Base-by-base conservation (phyloP, 2,329 filamentous ascomycete genomes). In the Grosmannia penicillata region DNA sequence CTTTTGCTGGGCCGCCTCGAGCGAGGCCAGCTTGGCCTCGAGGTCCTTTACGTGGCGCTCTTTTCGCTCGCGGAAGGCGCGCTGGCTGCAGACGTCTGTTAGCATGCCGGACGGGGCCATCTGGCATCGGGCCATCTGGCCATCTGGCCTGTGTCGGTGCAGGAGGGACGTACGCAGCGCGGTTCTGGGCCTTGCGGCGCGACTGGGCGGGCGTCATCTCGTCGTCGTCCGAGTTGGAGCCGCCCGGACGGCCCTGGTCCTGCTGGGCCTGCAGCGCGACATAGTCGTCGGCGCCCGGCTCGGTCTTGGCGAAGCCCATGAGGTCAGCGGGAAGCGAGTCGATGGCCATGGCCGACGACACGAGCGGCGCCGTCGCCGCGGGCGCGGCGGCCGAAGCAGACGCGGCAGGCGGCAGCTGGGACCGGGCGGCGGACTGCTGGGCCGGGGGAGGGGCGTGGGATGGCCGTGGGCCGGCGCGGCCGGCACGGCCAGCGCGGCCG, bases 31-130 rank as follows among this genome's bases (percentile, higher is more conserved):
- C 56, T 93, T 91, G 41, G 76, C 73, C 59, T 96, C 87, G 19
- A 96, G 77, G 44, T 96, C 86, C 56, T 87, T 87, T 45, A 96
- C 86, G 53, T 58, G 87, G 41, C 78, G 80, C 57, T 96, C 89
- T 59, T 96, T 96, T 49, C 89, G 80, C 59, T 96, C 89, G 43
- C 89, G 84, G 58, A 96, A 96, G 24, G 91, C 89, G 50, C 89
- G 80, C 68, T 96, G 91, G 34, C 89, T 95, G 45, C 22, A 32
- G 80, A 69, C 96, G 89, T 36, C 89, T 95, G 45, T n/a, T n/a
- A n/a, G n/a, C n/a, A 23, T 7, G 8, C 17, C 17, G 19, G 22
- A n/a, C n/a, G n/a, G n/a, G n/a, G n/a, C n/a, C n/a, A n/a, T n/a
- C n/a, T n/a, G n/a, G n/a, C n/a, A n/a, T n/a, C n/a, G n/a, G n/a